phyloP scores from a whole-genome alignment of 768 basidiomycete species.

The Chalciporus piperatus region DNA sequence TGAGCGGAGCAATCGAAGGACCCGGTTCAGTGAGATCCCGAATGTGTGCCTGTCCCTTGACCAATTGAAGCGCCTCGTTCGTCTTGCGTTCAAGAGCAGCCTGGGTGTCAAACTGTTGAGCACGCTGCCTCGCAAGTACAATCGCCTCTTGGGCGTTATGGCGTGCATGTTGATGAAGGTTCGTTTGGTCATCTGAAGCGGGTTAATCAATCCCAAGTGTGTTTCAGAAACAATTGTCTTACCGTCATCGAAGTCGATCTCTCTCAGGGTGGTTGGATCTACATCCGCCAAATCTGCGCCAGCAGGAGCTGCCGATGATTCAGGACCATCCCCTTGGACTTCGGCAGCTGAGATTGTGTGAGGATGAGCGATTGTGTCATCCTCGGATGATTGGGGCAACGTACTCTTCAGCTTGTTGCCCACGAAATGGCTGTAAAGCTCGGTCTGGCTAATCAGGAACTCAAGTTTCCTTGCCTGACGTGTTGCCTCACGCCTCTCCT shows the following conservation, averaged over 20 bases:
- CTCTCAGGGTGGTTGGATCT: slow-evolving; percentile 53
- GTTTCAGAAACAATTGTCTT: slow-evolving; percentile 19
- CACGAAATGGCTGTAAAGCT: slow-evolving; percentile 98
- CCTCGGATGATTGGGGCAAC: slow-evolving; percentile 25
- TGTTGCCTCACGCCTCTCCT: slow-evolving; percentile 91
- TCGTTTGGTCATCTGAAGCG: slow-evolving; percentile 76
- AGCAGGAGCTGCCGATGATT: slow-evolving; percentile 42
- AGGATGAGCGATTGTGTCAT: slow-evolving; percentile 14
- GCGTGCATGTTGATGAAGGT: slow-evolving; percentile 80
- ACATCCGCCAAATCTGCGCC: slow-evolving; percentile 59
- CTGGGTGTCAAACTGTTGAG: slow-evolving; percentile 81
- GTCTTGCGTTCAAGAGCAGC: slow-evolving; percentile 79
- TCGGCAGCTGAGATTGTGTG: slow-evolving; percentile 56
- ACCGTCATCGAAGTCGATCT: slow-evolving; percentile 94
- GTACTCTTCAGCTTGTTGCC: slow-evolving; percentile 92
- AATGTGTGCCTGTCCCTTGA: slow-evolving; percentile 50
- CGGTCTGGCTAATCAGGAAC: slow-evolving; percentile 98
- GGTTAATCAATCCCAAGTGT: slow-evolving; percentile 1
- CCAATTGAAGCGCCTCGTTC: slow-evolving; percentile 69
- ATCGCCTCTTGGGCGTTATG: slow-evolving; percentile 90
- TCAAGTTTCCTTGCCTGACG: slow-evolving; percentile 95
- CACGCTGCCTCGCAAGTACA: slow-evolving; percentile 70
- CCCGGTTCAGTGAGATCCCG: slow-evolving; percentile 42
- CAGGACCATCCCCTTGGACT: slow-evolving; percentile 59
- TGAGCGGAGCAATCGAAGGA: slow-evolving; percentile 45